Evolutionary conservation across 108 stramenopile genomes (phyloP).

Genomic region (Ochromonas danica): DNA sequence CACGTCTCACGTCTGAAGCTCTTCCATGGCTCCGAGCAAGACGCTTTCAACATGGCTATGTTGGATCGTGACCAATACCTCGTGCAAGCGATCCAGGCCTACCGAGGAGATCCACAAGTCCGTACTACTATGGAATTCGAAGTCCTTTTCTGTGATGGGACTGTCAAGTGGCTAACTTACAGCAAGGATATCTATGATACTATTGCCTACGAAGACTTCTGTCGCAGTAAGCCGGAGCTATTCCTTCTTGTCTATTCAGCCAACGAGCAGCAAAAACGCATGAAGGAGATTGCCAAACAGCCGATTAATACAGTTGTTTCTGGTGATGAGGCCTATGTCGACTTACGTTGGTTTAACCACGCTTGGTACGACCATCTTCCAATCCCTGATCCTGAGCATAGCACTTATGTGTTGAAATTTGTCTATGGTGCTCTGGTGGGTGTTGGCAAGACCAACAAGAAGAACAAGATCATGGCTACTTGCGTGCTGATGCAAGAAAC

Average conservation of each 20-base stretch:
- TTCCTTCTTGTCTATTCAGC: constrained; percentile 3
- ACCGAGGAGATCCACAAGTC: constrained; percentile 4
- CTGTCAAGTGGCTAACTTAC: background rate
- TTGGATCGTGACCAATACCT: constrained; percentile 5
- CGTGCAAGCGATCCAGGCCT: background rate
- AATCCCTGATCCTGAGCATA: constrained; percentile 5
- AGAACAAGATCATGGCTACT: background rate
- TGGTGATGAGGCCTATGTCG: constrained; percentile 3
- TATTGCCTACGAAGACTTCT: constrained; percentile 3
- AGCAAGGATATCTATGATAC: constrained; percentile 12
- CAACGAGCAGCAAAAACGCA: constrained; percentile 10
- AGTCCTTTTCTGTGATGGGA: background rate
- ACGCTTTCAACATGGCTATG: constrained; percentile 1
- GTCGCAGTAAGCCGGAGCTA: background rate
- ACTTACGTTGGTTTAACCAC: background rate
- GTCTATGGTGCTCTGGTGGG: too few species aligned
- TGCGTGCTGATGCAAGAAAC: background rate
- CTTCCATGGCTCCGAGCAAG: background rate
- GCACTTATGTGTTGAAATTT: background rate
- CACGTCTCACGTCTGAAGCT: background rate
- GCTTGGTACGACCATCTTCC: constrained; percentile 8
- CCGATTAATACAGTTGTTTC: background rate
- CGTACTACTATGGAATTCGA: constrained; percentile 24
- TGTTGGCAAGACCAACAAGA: too few species aligned
- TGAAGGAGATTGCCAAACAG: background rate